These are phyloP conservation scores for Tricladium varicosporioides DNA, from an alignment of 2,329 filamentous ascomycete species.

Conservation along the genomic window DNA sequence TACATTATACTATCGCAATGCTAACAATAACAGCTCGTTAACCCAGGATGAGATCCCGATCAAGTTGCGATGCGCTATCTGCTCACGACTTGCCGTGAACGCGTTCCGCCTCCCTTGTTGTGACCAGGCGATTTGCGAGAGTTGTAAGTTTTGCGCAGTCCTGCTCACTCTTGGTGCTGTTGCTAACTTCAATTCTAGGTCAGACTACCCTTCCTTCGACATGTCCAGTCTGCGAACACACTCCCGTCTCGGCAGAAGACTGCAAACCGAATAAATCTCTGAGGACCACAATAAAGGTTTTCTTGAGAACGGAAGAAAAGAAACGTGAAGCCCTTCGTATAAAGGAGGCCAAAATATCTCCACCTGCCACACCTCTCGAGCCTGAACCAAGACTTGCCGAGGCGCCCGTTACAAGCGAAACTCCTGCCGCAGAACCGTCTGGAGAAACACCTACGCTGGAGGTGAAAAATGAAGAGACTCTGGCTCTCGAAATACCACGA, in stretches of 20 bases:
- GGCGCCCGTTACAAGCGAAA: conserved; percentile 5
- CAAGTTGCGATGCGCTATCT: conserved; percentile 91
- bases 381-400: conserved; percentile 25
- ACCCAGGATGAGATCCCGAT: conserved; percentile 79
- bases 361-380: conserved; percentile 32
- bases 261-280: conserved; percentile 88
- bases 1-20: background rate
- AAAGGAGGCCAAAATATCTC: conserved; percentile 38
- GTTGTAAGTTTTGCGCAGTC: conserved; percentile 54
- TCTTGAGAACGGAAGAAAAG: conserved; percentile 87
- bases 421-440: background rate
- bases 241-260: conserved; percentile 78
- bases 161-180: background rate
- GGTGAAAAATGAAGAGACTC: conserved; percentile 10
- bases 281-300: conserved; percentile 89
- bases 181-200: conserved; percentile 47
- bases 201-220: conserved; percentile 73
- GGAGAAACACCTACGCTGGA: conserved; percentile 6
- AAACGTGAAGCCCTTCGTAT: conserved; percentile 68
- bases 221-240: conserved; percentile 92
- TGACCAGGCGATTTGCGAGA: conserved; percentile 90
- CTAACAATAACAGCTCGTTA: conserved; percentile 29
- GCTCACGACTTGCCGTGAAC: conserved; percentile 86
- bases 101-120: conserved; percentile 92
- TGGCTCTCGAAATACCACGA: conserved; percentile 10